Conservation (phyloP, 208 protist species). For the Endotrypanum monterogeii region DNA sequence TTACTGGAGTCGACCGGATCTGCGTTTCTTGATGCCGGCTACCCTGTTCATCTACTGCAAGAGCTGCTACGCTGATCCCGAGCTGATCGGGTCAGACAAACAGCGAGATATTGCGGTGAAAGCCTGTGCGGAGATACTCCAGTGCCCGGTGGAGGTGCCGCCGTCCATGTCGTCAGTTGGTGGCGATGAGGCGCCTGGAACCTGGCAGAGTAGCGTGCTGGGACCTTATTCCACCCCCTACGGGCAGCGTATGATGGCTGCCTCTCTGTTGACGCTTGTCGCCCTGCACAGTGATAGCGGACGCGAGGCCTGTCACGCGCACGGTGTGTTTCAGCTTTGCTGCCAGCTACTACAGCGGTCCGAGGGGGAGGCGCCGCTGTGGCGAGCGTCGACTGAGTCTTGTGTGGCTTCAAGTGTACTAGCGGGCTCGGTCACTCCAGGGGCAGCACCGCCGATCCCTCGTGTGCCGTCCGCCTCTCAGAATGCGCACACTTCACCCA, state of each 20-base stretch:
- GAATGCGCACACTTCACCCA: background rate
- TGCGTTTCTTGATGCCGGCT: constrained; percentile 78
- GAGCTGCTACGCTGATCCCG: constrained; percentile 79
- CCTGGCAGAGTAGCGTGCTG: constrained; percentile 76
- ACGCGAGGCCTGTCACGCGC: constrained; percentile 46
- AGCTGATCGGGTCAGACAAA: constrained; percentile 52
- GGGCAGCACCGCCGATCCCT: constrained; percentile 4
- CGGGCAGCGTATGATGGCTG: constrained; percentile 72
- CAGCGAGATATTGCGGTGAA: constrained; percentile 56
- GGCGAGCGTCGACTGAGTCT: constrained; percentile 11
- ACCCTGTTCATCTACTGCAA: constrained; percentile 87
- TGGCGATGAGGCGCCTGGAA: constrained; percentile 30
- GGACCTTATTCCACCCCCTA: constrained; percentile 51
- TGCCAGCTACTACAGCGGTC: constrained; percentile 60
- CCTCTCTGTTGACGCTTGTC: constrained; percentile 65
- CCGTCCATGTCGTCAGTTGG: constrained; percentile 5
- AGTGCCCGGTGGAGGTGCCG: constrained; percentile 51
- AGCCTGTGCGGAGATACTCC: constrained; percentile 60
- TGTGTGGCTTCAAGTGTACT: background rate
- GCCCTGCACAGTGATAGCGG: constrained; percentile 53
- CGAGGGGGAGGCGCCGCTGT: constrained; percentile 21
- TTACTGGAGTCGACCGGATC: constrained; percentile 76
- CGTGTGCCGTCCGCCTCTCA: constrained; percentile 4
- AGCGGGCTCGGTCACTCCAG: background rate
- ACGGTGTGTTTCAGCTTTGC: constrained; percentile 60